Evolutionary conservation across 108 stramenopile genomes (phyloP).

Genomic region (Parmales sp.): DNA sequence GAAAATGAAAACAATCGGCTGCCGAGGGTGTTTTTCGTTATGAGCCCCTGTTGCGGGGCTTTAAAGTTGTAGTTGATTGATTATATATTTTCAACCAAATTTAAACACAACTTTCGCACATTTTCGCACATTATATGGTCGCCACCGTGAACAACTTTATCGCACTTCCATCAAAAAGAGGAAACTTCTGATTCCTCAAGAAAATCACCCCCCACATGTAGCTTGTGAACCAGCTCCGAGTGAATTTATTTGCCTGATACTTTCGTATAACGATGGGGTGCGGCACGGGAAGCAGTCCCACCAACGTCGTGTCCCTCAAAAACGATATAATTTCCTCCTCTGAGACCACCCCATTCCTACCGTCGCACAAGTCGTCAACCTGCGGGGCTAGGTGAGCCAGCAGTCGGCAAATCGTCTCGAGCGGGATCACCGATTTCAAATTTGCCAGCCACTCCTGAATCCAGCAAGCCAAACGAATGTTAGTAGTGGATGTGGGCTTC

Average conservation of each 20-base stretch:
- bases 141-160: constrained; percentile 82
- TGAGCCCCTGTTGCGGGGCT: constrained; percentile 20
- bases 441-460: constrained; percentile 70
- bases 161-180: constrained; percentile 85
- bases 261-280: constrained; percentile 96
- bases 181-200: constrained; percentile 79
- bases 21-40: constrained; percentile 20
- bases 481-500: neutral
- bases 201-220: constrained; percentile 98
- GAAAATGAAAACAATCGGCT: neutral
- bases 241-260: constrained; percentile 94
- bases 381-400: constrained; percentile 86
- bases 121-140: too few species aligned
- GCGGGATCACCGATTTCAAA: constrained; percentile 69
- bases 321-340: constrained; percentile 80
- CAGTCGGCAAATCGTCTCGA: constrained; percentile 78
- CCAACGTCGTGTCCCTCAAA: constrained; percentile 75
- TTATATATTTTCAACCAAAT: too few species aligned
- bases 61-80: constrained; percentile 13
- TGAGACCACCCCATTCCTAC: constrained; percentile 61
- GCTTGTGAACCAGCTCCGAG: constrained; percentile 93
- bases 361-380: constrained; percentile 71
- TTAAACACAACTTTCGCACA: too few species aligned
- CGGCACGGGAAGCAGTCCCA: constrained; percentile 87
- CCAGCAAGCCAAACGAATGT: neutral